phyloP scores from a whole-genome alignment of 2,329 filamentous ascomycete species.

The Aspergillus tamarii region DNA sequence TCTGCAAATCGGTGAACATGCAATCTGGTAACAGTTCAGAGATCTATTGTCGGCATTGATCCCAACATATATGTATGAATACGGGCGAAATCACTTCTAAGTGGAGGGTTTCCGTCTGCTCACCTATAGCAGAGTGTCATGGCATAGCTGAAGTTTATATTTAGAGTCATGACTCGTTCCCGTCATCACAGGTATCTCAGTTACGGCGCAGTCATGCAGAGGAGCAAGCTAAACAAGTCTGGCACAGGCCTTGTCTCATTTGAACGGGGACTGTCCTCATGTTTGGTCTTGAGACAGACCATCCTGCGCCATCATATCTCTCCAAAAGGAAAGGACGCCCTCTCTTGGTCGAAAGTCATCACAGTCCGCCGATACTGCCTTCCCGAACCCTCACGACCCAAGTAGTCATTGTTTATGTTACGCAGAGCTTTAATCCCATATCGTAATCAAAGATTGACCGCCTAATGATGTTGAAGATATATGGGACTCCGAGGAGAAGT shows the following conservation, averaged over 20 bases:
- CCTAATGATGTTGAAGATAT: not conserved
- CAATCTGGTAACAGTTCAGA: not conserved
- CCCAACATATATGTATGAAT: not conserved
- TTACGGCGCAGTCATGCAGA: not conserved
- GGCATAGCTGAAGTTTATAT: not conserved
- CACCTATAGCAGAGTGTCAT: not conserved
- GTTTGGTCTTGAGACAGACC: not conserved
- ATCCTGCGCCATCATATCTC: not conserved
- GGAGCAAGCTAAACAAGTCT: not conserved
- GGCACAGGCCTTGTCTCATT: not conserved
- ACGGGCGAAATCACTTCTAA: not conserved
- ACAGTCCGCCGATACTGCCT: not conserved
- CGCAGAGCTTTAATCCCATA: not conserved
- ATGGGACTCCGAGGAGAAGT: slow-evolving; percentile 4
- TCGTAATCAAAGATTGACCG: not conserved
- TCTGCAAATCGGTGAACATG: not conserved
- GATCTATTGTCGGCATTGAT: not conserved
- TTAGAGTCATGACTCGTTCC: not conserved
- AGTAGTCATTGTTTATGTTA: not conserved
- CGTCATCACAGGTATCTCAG: not conserved
- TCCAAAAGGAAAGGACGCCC: not conserved
- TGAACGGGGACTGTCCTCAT: not conserved
- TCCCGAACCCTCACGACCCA: not conserved
- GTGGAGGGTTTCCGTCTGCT: not conserved
- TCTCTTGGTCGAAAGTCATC: not conserved